phyloP scores from a whole-genome alignment of 1,284 basidiomycete genomes.

The Afroboletus lepidellus region DNA sequence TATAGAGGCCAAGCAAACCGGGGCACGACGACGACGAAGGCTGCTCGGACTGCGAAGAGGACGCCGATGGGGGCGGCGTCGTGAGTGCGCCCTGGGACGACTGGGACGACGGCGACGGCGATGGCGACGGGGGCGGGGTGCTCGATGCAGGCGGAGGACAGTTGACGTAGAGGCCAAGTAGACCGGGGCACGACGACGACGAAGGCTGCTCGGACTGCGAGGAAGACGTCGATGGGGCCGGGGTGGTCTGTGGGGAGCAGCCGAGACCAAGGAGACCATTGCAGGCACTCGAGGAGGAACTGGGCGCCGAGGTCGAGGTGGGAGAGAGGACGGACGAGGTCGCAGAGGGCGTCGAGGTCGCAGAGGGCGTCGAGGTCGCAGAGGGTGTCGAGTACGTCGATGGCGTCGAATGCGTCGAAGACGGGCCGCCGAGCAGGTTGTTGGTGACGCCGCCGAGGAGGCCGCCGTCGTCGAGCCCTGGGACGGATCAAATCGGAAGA shows the following conservation, averaged over 20 bases:
- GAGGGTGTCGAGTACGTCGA: background rate
- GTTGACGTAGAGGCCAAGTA: background rate
- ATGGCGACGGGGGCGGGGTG: background rate
- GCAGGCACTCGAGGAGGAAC: conserved; percentile 11
- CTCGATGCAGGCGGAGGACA: background rate
- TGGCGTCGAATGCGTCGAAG: background rate
- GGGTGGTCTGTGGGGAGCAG: conserved; percentile 6
- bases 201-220: background rate
- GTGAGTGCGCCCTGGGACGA: too few relatives aligned
- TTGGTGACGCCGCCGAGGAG: background rate
- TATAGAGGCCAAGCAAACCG: background rate
- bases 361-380: background rate
- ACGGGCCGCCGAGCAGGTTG: background rate
- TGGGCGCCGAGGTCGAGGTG: conserved; percentile 5
- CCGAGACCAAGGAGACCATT: conserved; percentile 15
- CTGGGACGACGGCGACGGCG: background rate
- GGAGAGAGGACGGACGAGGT: conserved; percentile 17
- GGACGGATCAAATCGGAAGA: background rate
- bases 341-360: background rate
- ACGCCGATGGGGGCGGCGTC: conserved; percentile 1
- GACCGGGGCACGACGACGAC: background rate
- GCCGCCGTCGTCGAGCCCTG: background rate
- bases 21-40: background rate
- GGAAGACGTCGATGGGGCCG: conserved; percentile 1
- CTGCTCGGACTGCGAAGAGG: background rate